Evolutionary conservation across 768 basidiomycete species (phyloP).

Genomic region (Nidularia pulvinata): DNA sequence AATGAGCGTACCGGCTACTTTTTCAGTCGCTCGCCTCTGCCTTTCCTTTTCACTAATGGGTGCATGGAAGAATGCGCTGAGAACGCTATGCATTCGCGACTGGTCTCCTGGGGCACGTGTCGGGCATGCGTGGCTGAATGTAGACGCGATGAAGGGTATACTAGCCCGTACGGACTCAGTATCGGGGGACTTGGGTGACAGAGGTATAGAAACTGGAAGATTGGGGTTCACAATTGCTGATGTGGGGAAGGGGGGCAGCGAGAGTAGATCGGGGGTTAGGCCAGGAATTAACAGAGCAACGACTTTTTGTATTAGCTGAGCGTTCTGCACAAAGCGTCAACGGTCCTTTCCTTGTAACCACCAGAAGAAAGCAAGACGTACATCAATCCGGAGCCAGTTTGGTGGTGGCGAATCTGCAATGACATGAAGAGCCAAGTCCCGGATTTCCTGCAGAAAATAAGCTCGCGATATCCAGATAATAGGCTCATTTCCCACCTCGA

Average conservation of each 20-base stretch:
- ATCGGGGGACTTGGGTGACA: conserved; percentile 21
- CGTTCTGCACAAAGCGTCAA: conserved; percentile 48
- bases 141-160: conserved; percentile 70
- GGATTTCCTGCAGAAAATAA: conserved; percentile 62
- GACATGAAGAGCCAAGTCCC: conserved; percentile 84
- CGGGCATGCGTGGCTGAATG: conserved; percentile 92
- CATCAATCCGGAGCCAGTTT: conserved; percentile 86
- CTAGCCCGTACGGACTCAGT: conserved; percentile 16
- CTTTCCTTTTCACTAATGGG: conserved; percentile 84
- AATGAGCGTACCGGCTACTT: conserved; percentile 19
- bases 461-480: neutral
- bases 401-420: conserved; percentile 82
- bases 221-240: conserved; percentile 57
- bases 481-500: conserved; percentile 58
- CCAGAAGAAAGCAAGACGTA: conserved; percentile 23
- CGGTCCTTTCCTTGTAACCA: conserved; percentile 2
- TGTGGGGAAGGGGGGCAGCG: conserved; percentile 70
- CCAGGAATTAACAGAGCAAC: conserved; percentile 88
- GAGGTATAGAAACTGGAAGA: conserved; percentile 39
- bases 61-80: conserved; percentile 79
- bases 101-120: conserved; percentile 92
- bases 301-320: conserved; percentile 71
- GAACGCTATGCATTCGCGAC: conserved; percentile 81
- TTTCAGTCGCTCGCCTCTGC: conserved; percentile 53
- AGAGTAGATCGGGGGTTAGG: conserved; percentile 71